phyloP scores from a whole-genome alignment of 306 rosid species.

The Quercus gilva region DNA sequence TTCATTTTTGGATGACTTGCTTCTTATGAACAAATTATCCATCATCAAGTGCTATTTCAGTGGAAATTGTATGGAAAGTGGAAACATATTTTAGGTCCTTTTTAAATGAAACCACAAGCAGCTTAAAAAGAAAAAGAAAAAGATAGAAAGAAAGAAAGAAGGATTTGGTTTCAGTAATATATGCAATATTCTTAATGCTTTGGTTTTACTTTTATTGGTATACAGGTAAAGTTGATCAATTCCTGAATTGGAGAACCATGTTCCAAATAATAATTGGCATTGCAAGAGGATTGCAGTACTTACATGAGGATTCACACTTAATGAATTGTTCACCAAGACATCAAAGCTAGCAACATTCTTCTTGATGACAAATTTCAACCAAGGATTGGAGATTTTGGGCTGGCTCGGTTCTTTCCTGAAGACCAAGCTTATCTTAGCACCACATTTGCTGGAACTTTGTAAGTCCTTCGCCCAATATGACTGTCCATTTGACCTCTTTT shows the following conservation, averaged over 20 bases:
- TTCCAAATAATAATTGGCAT: conserved; percentile 76
- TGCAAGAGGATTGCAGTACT: conserved; percentile 85
- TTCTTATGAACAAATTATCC: not conserved
- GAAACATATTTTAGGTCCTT: not conserved
- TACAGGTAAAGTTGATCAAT: conserved; percentile 52
- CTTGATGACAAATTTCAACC: conserved; percentile 83
- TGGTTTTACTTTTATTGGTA: conserved; percentile 2
- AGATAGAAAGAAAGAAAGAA: not conserved
- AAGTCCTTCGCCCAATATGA: conserved; percentile 27
- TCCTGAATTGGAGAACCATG: conserved; percentile 70
- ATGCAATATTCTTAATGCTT: not conserved
- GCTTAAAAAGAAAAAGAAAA: not conserved
- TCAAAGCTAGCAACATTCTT: conserved; percentile 95
- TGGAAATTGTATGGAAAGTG: not conserved
- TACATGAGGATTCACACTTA: conserved; percentile 85
- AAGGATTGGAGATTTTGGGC: conserved; percentile 88
- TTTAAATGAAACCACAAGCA: not conserved
- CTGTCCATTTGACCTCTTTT: not conserved
- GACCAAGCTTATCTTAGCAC: conserved; percentile 92
- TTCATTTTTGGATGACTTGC: not conserved
- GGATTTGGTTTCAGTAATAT: not conserved
- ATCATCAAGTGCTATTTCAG: not conserved
- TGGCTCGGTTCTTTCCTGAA: conserved; percentile 94
- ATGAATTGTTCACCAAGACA: conserved; percentile 84
- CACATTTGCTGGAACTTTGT: conserved; percentile 88